Percentiles rank a stretch among this genome's conserved stretches.
These are phyloP conservation scores for Flaveria robusta DNA, from an alignment of 129 eudicot genomes.

Conservation along the genomic window DNA sequence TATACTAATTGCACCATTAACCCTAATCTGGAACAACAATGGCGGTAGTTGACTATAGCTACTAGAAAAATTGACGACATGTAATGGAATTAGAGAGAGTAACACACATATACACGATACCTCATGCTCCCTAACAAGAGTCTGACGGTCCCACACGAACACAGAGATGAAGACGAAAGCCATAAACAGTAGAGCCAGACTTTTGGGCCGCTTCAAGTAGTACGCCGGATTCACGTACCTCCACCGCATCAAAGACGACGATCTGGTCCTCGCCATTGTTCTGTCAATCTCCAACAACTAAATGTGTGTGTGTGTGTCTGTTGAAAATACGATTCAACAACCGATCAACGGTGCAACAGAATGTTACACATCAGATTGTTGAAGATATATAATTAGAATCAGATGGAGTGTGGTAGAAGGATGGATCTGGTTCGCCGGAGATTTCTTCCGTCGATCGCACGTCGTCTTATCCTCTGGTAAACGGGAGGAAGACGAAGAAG, in stretches of 20 bases:
- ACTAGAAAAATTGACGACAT: slow-evolving; percentile 7
- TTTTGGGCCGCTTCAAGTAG: slow-evolving; percentile 85
- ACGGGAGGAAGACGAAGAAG: background rate
- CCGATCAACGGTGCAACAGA: background rate
- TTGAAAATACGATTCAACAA: background rate
- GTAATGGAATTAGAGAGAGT: background rate
- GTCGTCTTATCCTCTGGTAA: background rate
- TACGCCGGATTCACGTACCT: slow-evolving; percentile 88
- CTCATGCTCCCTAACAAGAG: slow-evolving; percentile 83
- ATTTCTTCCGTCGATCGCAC: background rate
- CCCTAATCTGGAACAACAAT: slow-evolving; percentile 19
- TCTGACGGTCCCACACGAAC: slow-evolving; percentile 91
- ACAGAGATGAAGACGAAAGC: slow-evolving; percentile 55
- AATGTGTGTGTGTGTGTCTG: background rate
- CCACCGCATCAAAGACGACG: slow-evolving; percentile 47
- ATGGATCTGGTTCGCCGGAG: background rate
- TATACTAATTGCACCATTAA: slow-evolving; percentile 18
- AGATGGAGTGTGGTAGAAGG: background rate
- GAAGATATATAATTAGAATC: background rate
- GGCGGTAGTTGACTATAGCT: background rate
- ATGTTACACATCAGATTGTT: background rate
- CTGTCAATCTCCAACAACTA: background rate
- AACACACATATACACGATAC: slow-evolving; percentile 30
- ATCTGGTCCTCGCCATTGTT: slow-evolving; percentile 79
- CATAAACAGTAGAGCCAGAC: slow-evolving; percentile 72